Evolutionary conservation across 1,284 basidiomycete species (phyloP).

Genomic region (Trichosporon coremiiforme): DNA sequence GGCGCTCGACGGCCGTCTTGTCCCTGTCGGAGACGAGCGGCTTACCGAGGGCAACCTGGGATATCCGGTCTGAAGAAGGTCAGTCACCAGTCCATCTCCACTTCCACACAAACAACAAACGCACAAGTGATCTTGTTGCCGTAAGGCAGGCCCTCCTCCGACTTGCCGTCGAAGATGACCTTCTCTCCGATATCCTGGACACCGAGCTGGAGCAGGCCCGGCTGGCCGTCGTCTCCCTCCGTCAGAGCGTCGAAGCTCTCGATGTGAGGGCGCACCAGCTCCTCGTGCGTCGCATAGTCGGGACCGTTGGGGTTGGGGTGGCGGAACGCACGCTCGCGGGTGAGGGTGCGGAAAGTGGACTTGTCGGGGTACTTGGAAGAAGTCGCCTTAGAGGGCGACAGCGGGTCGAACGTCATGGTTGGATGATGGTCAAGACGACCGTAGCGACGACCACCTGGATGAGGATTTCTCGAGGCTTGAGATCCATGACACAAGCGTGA

Average conservation of each 20-base stretch:
- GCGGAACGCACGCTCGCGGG: slow-evolving; percentile 78
- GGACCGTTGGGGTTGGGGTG: slow-evolving; percentile 71
- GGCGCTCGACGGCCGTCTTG: slow-evolving; percentile 71
- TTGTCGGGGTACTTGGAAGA: slow-evolving; percentile 40
- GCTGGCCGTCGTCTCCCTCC: slow-evolving; percentile 76
- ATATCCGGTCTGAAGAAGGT: slow-evolving; percentile 74
- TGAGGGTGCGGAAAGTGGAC: slow-evolving; percentile 75
- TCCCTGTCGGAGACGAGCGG: slow-evolving; percentile 88
- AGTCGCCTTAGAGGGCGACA: slow-evolving; percentile 46
- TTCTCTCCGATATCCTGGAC: slow-evolving; percentile 84
- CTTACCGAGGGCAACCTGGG: slow-evolving; percentile 77
- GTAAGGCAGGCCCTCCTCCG: slow-evolving; percentile 64
- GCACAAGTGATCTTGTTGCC: slow-evolving; percentile 79
- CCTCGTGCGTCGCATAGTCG: slow-evolving; percentile 80
- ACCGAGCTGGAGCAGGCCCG: slow-evolving; percentile 77
- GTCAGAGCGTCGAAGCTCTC: slow-evolving; percentile 97
- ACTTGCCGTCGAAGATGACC: slow-evolving; percentile 87
- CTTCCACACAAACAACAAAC: slow-evolving; percentile 41
- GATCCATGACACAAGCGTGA: slow-evolving; percentile 18
- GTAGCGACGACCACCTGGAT: slow-evolving; percentile 13
- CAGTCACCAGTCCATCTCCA: slow-evolving; percentile 15
- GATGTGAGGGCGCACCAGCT: slow-evolving; percentile 91
- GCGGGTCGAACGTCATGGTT: slow-evolving; percentile 46
- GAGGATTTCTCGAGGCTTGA: background rate
- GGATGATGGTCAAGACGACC: slow-evolving; percentile 15